Evolutionary conservation across 768 basidiomycete genomes (phyloP), one percentile per base, ranked within the genome.

Genomic region (Hysterangium stoloniferum): DNA sequence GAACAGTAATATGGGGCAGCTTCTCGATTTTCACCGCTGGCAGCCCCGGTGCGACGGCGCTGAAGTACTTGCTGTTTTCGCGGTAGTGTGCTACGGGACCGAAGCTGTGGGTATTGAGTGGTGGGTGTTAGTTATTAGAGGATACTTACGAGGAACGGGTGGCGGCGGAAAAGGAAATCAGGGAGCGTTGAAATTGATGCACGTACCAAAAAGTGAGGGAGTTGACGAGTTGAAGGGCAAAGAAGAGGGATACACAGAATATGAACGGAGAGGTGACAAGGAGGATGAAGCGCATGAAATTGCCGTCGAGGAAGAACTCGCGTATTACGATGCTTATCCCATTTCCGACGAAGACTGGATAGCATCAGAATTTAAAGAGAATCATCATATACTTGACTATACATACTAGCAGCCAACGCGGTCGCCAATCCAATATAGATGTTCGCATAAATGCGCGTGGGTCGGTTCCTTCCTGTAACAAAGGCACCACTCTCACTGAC

Each of bases 341-440:
- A 57, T 78, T 82, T 0, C 80, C 79, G 11, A 84, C 71, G 59
- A 86, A 85, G 31, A 82, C 78, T 57, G 75, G n/a, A n/a, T n/a
- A n/a, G n/a, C n/a, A n/a, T n/a, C n/a, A n/a, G n/a, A n/a, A n/a
- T n/a, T n/a, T n/a, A n/a, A n/a, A n/a, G n/a, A n/a, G n/a, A n/a
- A n/a, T n/a, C n/a, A n/a, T n/a, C n/a, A n/a, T n/a, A n/a, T n/a
- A n/a, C n/a, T n/a, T 35, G 19, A 11, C 3, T 40, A 20, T 3
- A 59, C 66, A 50, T 53, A 67, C 66, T 57, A 13, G 67, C 49
- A 9, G 62, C 59, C 56, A 67, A 52, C 2, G 61, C 68, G 7
- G 61, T 64, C 2, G 68, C 64, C 12, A 67, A 25, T 4, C 67
- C 68, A 45, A 67, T 70, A 53, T 66, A 68, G 6, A 69, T 52